phyloP scores from a whole-genome alignment of 768 basidiomycete genomes.

The Psilocybe tampanensis region DNA sequence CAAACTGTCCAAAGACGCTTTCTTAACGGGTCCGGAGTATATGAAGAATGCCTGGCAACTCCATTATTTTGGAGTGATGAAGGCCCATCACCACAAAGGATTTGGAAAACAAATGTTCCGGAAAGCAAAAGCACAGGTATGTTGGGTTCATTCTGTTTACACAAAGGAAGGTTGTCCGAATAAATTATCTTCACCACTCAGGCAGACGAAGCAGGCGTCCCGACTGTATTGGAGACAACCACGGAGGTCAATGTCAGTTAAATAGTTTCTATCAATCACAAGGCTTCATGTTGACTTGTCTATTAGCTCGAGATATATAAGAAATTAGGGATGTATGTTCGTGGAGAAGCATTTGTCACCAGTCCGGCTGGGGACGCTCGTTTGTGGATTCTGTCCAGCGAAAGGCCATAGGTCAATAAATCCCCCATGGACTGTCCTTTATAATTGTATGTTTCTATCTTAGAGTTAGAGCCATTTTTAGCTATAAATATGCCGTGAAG shows the following conservation, averaged over 20 bases:
- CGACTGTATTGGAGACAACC: background rate
- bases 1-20: background rate
- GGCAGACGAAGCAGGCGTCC: background rate
- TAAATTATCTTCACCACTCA: background rate
- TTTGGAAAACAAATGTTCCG: background rate
- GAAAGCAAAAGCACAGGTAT: background rate
- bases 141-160: background rate
- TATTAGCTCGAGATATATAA: background rate
- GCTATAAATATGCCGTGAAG: no score
- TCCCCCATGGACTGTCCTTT: no score
- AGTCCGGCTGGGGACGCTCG: background rate
- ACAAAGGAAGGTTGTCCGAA: background rate
- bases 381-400: background rate
- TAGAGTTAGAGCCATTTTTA: no score
- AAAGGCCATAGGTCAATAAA: no score
- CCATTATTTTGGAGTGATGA: background rate
- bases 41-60: background rate
- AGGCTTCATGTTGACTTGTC: no score
- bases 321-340: background rate
- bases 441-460: no score
- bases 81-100: slow-evolving; percentile 1
- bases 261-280: background rate
- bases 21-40: background rate
- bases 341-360: background rate
- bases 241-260: background rate